phyloP scores from a whole-genome alignment of 352 stramenopile species.

The Phytophthora meadii region DNA sequence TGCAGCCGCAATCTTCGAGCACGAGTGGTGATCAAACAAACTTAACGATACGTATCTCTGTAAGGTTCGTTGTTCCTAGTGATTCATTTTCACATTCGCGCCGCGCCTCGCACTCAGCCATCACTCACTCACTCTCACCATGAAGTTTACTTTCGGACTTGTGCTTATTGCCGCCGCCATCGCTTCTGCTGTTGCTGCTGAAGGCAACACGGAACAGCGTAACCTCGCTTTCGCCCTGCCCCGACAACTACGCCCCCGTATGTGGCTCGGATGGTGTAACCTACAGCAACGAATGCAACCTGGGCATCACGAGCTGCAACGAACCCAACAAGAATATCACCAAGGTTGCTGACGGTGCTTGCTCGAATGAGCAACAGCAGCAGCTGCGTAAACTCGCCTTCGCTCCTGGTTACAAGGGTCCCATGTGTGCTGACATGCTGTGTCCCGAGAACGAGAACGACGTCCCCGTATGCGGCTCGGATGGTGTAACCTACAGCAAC shows the following conservation, averaged over 20 bases:
- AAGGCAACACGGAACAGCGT: neutral
- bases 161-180: conserved; percentile 12
- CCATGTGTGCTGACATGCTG: no score
- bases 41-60: no score
- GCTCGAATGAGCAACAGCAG: neutral
- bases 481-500: no score
- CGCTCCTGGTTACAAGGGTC: no score
- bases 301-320: conserved; percentile 31
- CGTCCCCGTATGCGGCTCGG: no score
- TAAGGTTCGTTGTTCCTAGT: neutral
- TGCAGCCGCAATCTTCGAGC: neutral
- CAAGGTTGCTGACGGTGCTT: neutral
- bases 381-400: neutral
- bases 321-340: conserved; percentile 28
- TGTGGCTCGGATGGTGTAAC: no score
- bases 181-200: neutral
- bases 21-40: no score
- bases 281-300: conserved; percentile 6
- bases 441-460: no score
- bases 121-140: neutral
- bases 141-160: conserved; percentile 25
- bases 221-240: conserved; percentile 13
- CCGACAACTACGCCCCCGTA: no score
- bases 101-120: conserved; percentile 1
- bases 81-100: no score